A percentile compares a stretch with the other conserved stretches of the same genome.
phyloP scores from a whole-genome alignment of 192 early-diverging fungal species.

The Gamsiella multidivaricata region DNA sequence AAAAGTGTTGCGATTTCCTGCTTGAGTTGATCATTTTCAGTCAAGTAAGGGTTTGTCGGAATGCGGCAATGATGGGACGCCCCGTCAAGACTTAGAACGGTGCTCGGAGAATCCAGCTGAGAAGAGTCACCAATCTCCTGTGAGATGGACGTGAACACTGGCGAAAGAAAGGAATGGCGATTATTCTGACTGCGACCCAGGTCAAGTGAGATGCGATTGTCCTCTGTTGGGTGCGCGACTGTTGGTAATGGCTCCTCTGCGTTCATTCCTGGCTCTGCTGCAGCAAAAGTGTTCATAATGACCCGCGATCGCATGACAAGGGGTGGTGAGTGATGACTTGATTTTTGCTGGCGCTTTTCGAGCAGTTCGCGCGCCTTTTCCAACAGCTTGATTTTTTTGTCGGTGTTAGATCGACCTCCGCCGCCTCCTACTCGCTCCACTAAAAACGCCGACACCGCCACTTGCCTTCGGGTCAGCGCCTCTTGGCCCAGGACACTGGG shows the following conservation, averaged over 20 bases:
- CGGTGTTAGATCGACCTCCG: neutral
- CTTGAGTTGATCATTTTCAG: constrained; percentile 20
- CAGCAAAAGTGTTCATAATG: neutral
- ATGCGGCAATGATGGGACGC: too few species aligned
- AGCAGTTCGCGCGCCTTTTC: constrained; percentile 26
- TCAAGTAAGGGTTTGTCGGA: too few species aligned
- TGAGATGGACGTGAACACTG: neutral
- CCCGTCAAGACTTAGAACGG: too few species aligned
- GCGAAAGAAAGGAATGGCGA: neutral
- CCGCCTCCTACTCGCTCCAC: neutral
- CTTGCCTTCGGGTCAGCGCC: constrained; percentile 7
- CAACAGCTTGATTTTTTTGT: constrained; percentile 20
- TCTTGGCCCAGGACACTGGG: constrained; percentile 12
- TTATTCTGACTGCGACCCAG: neutral
- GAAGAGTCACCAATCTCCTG: too few species aligned
- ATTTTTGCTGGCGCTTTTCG: constrained; percentile 28
- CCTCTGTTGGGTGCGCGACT: too few species aligned
- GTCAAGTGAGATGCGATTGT: neutral
- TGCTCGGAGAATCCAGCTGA: too few species aligned
- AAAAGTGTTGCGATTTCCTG: constrained; percentile 6
- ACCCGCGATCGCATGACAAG: neutral
- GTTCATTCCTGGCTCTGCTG: too few species aligned
- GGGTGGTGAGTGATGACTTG: neutral
- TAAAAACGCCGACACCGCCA: neutral
- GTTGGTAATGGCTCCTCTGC: neutral